Evolutionary conservation across 208 protist species (phyloP), one percentile per base, ranked within the genome.

Genomic region (Leishmania guyanensis): DNA sequence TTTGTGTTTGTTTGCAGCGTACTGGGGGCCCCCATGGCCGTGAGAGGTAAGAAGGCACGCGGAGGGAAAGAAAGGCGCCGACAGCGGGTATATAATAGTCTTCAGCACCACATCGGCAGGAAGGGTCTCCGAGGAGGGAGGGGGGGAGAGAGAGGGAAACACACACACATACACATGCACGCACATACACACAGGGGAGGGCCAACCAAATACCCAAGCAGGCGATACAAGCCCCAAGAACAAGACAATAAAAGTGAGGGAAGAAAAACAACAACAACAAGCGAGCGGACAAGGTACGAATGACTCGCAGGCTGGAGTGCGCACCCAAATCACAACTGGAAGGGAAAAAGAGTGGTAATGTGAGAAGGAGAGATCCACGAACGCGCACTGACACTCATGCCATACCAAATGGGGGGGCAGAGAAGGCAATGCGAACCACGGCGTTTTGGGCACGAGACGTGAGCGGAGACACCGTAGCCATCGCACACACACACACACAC

Each of bases 351-450:
- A 46, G 43, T 46, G 43, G 43, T 46, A 46, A 46, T 46, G 43
- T 46, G 43, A 46, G 43, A 46, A 62, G 65, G 72, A 77, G 43
- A 81, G 68, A 77, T 22, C 20, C 78, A 83, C 39, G 65, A 33
- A 50, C 66, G 54, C 9, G 72, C 20, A 29, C 16, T 64, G 16
- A 64, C 26, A n/a, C 26, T 64, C 26, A 64, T n/a, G 58, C 22
- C 58, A 29, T 29, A 64, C 16, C n/a, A 46, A 60, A 71, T 64
- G 78, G 54, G 70, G 36, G 53, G 17, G 33, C 14, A 29, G 22
- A 74, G 69, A 26, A n/a, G 69, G 46, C 16, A 74, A 29, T 9
- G 46, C 46, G 33, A 43, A 74, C 36, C 2, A 20, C 26, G 12
- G 33, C 69, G 33, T 16, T 36, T 60, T 26, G 33, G 10, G 12